Evolutionary conservation across 768 basidiomycete species (phyloP), one percentile per base, ranked within the genome.

Genomic region (Obba rivulosa): DNA sequence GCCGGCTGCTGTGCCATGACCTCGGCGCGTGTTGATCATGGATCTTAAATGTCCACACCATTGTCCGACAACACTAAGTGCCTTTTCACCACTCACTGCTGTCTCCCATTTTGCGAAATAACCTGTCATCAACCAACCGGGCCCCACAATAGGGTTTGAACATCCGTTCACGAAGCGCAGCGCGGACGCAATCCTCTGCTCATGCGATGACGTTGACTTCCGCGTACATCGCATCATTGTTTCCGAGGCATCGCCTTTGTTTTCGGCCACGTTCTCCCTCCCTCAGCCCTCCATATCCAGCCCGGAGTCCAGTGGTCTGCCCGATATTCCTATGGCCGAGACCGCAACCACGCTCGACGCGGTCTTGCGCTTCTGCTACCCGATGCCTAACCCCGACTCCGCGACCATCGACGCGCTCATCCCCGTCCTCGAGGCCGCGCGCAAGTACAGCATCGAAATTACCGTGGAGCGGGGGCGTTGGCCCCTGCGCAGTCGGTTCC

Each of bases 171-270:
- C 49, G 31, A 54, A 46, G 13, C 21, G 39, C 3, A 36, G 35
- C 25, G 57, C 55, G 8, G 79, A 81, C 53, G 64, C 81, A 42
- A 73, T 81, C 45, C 66, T 83, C 35, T 73, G 77, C 48, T 77
- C 79, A 8, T 76, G 75, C 45, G 80, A 81, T 55, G 59, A 60
- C 23, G 64, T 69, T 50, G 63, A 69, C 50, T 81, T 80, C 60
- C 72, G 70, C 49, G 71, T 75, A 38, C 76, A 75, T 69, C 77
- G 75, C 52, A 54, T 74, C 35, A 67, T 82, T 45, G 65, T 83
- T 16, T 70, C 77, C 17, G 61, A 80, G 24, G 74, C 79, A 2
- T 83, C 81, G n/a, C 69, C 80, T 4, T 77, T 82, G 60, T 82
- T 83, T 54, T 67, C 66, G 43, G 69, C 70, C 52, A 74, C 80